Evolutionary conservation across 2,329 filamentous ascomycete genomes (phyloP).

Genomic region (Clarireedia monteithiana): DNA sequence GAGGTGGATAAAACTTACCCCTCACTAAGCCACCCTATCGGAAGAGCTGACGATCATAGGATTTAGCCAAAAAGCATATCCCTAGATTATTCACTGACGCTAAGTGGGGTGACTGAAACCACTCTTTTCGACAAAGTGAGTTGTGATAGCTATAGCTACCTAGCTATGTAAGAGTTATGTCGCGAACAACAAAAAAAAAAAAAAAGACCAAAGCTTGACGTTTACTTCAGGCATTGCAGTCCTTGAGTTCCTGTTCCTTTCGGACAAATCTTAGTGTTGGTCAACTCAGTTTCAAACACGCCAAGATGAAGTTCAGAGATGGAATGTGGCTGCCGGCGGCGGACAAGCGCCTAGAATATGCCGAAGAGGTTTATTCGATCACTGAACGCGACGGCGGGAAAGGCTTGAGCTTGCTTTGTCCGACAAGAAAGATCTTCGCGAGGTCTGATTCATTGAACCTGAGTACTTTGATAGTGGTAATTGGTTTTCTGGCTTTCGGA

Average conservation of each 20-base stretch:
- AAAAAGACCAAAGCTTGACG: neutral
- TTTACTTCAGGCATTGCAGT: neutral
- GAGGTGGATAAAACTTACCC: constrained; percentile 7
- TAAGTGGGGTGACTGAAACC: neutral
- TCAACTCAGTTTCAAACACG: neutral
- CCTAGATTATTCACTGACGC: neutral
- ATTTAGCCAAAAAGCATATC: constrained; percentile 2
- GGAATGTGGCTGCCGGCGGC: constrained; percentile 61
- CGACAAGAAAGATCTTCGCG: constrained; percentile 45
- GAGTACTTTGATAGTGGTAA: constrained; percentile 44
- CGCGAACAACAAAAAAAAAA: neutral
- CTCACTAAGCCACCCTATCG: constrained; percentile 2
- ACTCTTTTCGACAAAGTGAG: neutral
- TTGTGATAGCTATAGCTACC: neutral
- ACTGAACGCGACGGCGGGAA: constrained; percentile 36
- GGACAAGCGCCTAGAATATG: constrained; percentile 54
- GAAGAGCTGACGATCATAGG: neutral
- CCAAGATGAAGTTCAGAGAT: constrained; percentile 52
- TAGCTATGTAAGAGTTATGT: neutral
- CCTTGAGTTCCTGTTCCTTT: too few relatives aligned
- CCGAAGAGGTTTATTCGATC: constrained; percentile 53
- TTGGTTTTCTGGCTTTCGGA: constrained; percentile 8
- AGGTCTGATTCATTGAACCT: constrained; percentile 50
- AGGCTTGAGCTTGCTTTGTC: constrained; percentile 47
- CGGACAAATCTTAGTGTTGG: neutral